phyloP scores from a whole-genome alignment of 805 yeast species.

The Candida saitoana region DNA sequence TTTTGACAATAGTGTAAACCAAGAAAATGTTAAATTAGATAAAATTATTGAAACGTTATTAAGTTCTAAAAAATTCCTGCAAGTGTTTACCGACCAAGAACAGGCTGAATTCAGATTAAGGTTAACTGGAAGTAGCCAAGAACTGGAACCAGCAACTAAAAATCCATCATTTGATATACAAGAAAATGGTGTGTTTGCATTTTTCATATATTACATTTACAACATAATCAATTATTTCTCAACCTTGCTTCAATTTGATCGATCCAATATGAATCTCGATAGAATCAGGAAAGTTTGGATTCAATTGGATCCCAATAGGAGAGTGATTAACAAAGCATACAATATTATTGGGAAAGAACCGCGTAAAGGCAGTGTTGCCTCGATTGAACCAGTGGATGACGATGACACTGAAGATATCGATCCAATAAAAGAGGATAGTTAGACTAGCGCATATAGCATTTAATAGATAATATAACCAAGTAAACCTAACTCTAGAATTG shows the following conservation, averaged over 20 bases:
- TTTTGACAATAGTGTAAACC: slow-evolving; percentile 25
- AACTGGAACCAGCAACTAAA: slow-evolving; percentile 1
- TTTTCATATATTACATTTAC: slow-evolving; percentile 27
- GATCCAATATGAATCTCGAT: slow-evolving; percentile 41
- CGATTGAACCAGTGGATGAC: background rate
- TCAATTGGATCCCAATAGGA: slow-evolving; percentile 38
- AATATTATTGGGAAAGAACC: slow-evolving; percentile 25
- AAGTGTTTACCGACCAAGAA: slow-evolving; percentile 29
- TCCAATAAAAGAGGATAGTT: background rate
- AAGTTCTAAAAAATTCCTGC: slow-evolving; percentile 27
- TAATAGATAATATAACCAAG: background rate
- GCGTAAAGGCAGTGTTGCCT: slow-evolving; percentile 5
- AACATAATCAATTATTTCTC: slow-evolving; percentile 30
- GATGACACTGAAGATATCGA: background rate
- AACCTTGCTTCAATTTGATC: slow-evolving; percentile 34
- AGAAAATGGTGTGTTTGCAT: slow-evolving; percentile 15
- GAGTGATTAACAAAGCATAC: slow-evolving; percentile 34
- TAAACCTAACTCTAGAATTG: no score
- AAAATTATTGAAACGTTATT: slow-evolving; percentile 23
- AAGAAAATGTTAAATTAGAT: slow-evolving; percentile 22
- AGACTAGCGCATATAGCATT: background rate
- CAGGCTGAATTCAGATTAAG: slow-evolving; percentile 21
- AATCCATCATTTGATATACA: background rate
- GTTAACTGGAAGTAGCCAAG: slow-evolving; percentile 23
- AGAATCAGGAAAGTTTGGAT: slow-evolving; percentile 36